Conservation (phyloP, 768 basidiomycete genomes). For the Lentinula boryana region DNA sequence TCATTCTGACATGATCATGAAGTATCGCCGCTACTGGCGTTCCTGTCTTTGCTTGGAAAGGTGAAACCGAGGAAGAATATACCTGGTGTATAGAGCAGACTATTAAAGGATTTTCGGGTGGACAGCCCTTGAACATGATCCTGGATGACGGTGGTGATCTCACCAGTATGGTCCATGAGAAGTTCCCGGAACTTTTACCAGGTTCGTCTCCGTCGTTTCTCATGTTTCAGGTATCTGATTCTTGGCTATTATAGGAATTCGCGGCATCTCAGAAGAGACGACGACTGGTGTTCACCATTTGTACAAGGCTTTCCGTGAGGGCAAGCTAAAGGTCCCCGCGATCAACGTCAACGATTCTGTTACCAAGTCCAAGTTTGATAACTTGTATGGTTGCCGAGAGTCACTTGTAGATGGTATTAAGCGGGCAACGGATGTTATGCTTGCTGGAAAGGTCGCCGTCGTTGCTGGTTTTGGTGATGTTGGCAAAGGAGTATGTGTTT, state of each 20-base stretch:
- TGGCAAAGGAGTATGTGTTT: conserved; percentile 86
- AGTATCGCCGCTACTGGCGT: conserved; percentile 98
- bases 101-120: conserved; percentile 77
- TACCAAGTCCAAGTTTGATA: conserved; percentile 99
- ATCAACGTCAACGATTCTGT: conserved; percentile 99
- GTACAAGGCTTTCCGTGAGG: conserved; percentile 96
- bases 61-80: conserved; percentile 99
- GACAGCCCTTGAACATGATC: conserved; percentile 93
- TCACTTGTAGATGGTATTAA: conserved; percentile 99
- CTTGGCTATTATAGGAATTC: conserved; percentile 50
- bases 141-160: conserved; percentile 98
- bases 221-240: neutral
- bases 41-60: conserved; percentile 99
- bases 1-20: conserved; percentile 5
- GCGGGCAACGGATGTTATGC: conserved; percentile 99
- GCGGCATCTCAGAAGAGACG: conserved; percentile 97
- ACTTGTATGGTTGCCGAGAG: conserved; percentile 98
- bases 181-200: conserved; percentile 84
- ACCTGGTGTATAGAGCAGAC: conserved; percentile 98
- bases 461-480: conserved; percentile 99
- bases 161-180: conserved; percentile 91
- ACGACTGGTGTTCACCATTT: conserved; percentile 99
- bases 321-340: conserved; percentile 93
- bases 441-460: conserved; percentile 98
- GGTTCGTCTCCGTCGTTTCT: conserved; percentile 32